Evolutionary conservation across 352 stramenopile species (phyloP), one percentile per base, ranked within the genome.

Genomic region (Globisporangium cylindrosporum): DNA sequence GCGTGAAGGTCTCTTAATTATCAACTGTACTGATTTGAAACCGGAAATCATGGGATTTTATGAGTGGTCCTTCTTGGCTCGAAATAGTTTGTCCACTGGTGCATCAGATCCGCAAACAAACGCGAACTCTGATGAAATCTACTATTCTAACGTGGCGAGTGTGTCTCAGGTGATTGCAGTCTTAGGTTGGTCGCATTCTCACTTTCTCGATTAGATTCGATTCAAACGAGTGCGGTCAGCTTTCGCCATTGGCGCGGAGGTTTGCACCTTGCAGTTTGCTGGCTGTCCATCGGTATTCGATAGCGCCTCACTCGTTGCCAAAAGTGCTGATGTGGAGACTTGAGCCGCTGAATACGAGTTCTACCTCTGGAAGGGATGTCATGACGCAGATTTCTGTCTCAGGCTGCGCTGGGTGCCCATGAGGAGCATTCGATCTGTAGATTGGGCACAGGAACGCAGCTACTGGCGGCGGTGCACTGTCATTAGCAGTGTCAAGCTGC

Each of bases 271-370:
- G 32, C 32, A 9, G 6, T 10, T 36, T 36, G 32, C 32, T 36
- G 32, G 32, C 32, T 36, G 32, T 7, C 32, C 32, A 36, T 36
- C 32, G 6, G 32, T 36, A 36, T 36, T 36, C 6, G 32, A 10
- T 6, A 36, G 32, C 32, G 32, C 32, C 1, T 55, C 51, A 62
- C 3, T 24, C 12, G 9, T 32, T 27, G 9, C 22, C 8, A 25
- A 68, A 53, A 10, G 9, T 49, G 32, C 25, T 41, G 41, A 81
- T 59, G 1, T 62, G 54, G 1, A 85, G 49, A 22, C 71, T 46
- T 5, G 74, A 67, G 20, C 76, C 78, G 43, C 76, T 86, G 43
- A 86, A 64, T 12, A 75, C 60, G 2, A 84, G 57, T 49, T 82
- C 74, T 0, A 69, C 56, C 18, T 71, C 36, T 0, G 79, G 60